Conservation (phyloP, 2,329 filamentous ascomycete genomes). For the Neopestalotiopsis sp. region DNA sequence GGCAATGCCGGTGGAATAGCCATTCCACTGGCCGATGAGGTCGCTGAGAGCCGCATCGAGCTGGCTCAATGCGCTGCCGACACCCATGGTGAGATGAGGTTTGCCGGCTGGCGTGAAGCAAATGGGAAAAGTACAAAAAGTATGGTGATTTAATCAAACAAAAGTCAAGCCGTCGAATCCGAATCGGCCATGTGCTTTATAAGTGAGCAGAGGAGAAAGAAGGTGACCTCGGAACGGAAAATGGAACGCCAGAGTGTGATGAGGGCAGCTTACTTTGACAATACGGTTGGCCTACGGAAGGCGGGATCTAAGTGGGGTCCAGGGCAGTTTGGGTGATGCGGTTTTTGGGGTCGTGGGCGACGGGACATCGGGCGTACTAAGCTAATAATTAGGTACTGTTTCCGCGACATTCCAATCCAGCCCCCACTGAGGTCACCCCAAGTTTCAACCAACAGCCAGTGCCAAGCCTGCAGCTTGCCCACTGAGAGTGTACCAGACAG, state of each 20-base stretch:
- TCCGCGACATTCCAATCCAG: not conserved
- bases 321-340: not conserved
- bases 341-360: not conserved
- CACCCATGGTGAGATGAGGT: constrained; percentile 30
- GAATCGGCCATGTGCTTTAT: constrained; percentile 4
- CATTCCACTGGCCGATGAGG: constrained; percentile 80
- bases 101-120: not conserved
- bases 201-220: not conserved
- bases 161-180: constrained; percentile 5
- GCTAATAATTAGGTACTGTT: not conserved
- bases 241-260: not conserved
- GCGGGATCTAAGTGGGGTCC: constrained; percentile 10
- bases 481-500: not conserved
- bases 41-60: constrained; percentile 74
- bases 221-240: constrained; percentile 8
- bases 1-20: constrained; percentile 75
- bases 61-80: constrained; percentile 64
- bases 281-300: constrained; percentile 5
- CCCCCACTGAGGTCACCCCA: not conserved
- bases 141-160: not conserved
- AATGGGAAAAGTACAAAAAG: constrained; percentile 13
- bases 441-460: not conserved
- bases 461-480: not conserved
- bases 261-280: not conserved
- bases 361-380: not conserved